A percentile compares a stretch with the other conserved stretches of the same genome.
phyloP scores from a whole-genome alignment of 1,284 basidiomycete species.

The Ganoderma boninense region DNA sequence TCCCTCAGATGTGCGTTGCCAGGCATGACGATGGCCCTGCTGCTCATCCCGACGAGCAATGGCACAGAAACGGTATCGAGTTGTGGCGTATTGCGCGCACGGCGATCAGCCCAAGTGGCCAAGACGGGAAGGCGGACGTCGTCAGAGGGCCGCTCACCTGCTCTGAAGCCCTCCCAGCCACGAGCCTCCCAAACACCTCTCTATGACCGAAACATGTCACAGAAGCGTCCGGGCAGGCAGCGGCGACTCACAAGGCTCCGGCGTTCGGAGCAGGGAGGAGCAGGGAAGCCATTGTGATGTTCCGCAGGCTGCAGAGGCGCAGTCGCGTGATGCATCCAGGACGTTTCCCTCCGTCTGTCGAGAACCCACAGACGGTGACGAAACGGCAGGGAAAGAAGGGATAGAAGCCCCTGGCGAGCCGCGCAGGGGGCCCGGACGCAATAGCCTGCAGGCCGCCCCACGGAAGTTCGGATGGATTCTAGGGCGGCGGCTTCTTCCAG shows the following conservation, averaged over 20 bases:
- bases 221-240: slow-evolving; percentile 12
- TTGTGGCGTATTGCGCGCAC: slow-evolving; percentile 7
- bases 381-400: slow-evolving; percentile 1
- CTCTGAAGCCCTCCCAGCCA: background rate
- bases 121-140: background rate
- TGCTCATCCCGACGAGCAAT: background rate
- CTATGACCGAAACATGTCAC: slow-evolving; percentile 14
- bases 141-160: slow-evolving; percentile 3
- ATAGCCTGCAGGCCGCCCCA: slow-evolving; percentile 5
- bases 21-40: background rate
- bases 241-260: slow-evolving; percentile 21
- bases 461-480: slow-evolving; percentile 4
- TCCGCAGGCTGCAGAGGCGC: background rate
- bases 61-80: slow-evolving; percentile 6
- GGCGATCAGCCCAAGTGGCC: slow-evolving; percentile 10
- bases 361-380: slow-evolving; percentile 18
- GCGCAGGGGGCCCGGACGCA: slow-evolving; percentile 18
- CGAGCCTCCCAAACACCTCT: slow-evolving; percentile 5
- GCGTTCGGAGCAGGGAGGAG: slow-evolving; percentile 14
- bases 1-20: background rate
- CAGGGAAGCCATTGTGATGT: slow-evolving; percentile 11
- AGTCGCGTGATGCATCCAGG: slow-evolving; percentile 6
- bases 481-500: background rate
- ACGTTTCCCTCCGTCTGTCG: slow-evolving; percentile 5
- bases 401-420: slow-evolving; percentile 17